Evolutionary conservation across 306 rosid genomes (phyloP), one percentile per base, ranked within the genome.

Genomic region (Rosa persica): DNA sequence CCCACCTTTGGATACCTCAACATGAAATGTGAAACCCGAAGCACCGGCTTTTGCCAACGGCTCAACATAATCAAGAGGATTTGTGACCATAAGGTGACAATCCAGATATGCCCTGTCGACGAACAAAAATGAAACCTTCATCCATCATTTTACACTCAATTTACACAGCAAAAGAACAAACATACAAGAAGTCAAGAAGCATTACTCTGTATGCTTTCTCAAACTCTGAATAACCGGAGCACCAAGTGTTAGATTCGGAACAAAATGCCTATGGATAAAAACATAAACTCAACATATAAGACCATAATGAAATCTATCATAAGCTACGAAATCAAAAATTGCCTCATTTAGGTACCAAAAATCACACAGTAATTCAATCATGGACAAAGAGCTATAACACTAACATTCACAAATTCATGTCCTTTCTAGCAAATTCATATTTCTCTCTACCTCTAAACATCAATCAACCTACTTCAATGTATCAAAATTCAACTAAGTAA

Each of bases 41-140:
- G 99, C 98, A 72, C 98, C 98, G 68, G 99, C 98, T 86, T 81
- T 93, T 72, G 83, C 92, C 80, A 96, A 44, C 73, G 97, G 91
- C 74, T 96, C 97, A 80, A 93, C 90, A 78, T 91, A 93, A 88
- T 91, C 97, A 76, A 91, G 84, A 66, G 98, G 98, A 83, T 93
- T 93, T 19, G 98, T 91, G 66, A 93, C 98, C 98, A 93, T 93
- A 74, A 96, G 96, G 82, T 96, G 99, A 75, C 98, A 96, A 81
- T 96, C 99, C 75, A 96, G 85, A 90, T 96, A 96, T 36, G 96
- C 97, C 81, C 99, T 96, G 87, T 62, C 74, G 58, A 46, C 73
- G 47, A 73, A 61, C 36, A 64, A 77, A 11, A 22, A 58, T n/a
- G 34, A 72, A 42, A 76, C 67, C 73, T 76, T 25, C 47, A 44